Evolutionary conservation across 345 rosid species (phyloP).

Genomic region (Aegle marmelos): DNA sequence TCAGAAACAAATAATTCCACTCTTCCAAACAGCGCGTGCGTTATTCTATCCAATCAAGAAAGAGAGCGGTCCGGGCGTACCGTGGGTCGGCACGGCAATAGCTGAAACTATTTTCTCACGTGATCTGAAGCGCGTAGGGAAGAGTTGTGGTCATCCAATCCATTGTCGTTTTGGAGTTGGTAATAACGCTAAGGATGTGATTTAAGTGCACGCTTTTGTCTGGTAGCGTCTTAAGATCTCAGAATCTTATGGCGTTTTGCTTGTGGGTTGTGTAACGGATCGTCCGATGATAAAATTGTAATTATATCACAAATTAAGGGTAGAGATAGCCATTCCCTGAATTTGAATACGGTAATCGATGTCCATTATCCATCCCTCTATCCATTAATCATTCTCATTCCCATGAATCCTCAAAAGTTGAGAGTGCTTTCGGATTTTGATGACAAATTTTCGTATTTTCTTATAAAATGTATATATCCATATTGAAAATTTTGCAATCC

Average conservation of each 20-base stretch:
- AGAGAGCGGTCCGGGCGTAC: neutral
- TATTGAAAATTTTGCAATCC: too few species aligned
- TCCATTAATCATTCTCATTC: neutral
- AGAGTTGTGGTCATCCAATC: neutral
- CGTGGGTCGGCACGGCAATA: neutral
- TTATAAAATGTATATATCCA: neutral
- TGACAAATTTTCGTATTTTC: too few species aligned
- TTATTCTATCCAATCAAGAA: neutral
- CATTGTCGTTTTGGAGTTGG: constrained; percentile 4
- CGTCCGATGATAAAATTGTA: neutral
- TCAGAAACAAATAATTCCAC: neutral
- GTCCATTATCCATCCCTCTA: neutral
- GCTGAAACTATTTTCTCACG: neutral
- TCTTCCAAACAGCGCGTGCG: neutral
- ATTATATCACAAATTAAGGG: neutral
- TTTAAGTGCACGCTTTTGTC: neutral
- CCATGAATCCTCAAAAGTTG: neutral
- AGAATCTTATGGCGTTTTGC: neutral
- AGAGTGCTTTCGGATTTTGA: neutral
- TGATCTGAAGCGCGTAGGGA: neutral
- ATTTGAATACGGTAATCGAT: neutral
- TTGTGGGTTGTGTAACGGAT: neutral
- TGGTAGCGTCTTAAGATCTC: neutral
- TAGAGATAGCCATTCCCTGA: neutral
- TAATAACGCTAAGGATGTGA: constrained; percentile 10